A percentile compares a stretch with the other conserved stretches of the same genome.
Conservation (phyloP, 1,284 basidiomycete species). For the Takashimella tepidaria region DNA sequence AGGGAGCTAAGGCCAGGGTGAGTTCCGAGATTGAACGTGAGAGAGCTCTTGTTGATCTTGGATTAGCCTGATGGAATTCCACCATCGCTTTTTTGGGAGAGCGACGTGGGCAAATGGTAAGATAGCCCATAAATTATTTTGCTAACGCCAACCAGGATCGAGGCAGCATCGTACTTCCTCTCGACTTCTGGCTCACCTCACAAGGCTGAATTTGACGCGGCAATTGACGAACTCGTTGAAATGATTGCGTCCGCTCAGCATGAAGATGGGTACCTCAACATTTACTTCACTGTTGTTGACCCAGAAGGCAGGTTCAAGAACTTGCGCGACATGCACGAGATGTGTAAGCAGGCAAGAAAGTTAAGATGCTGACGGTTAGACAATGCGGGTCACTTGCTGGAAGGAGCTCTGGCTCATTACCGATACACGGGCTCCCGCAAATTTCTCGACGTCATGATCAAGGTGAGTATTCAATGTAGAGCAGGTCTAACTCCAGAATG, state of each 20-base stretch:
- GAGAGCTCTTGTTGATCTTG: background rate
- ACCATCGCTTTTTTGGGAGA: slow-evolving; percentile 34
- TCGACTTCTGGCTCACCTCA: slow-evolving; percentile 12
- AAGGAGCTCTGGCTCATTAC: slow-evolving; percentile 31
- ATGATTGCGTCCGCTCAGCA: slow-evolving; percentile 33
- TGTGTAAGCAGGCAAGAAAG: slow-evolving; percentile 22
- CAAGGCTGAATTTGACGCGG: slow-evolving; percentile 16
- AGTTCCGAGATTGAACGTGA: background rate
- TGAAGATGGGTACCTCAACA: slow-evolving; percentile 32
- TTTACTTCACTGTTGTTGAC: slow-evolving; percentile 37
- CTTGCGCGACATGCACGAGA: slow-evolving; percentile 34
- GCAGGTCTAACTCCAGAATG: slow-evolving; percentile 13
- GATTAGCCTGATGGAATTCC: slow-evolving; percentile 23
- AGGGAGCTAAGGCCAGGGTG: slow-evolving; percentile 20
- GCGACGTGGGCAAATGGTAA: slow-evolving; percentile 34
- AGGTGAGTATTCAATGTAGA: slow-evolving; percentile 10
- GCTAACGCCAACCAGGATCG: slow-evolving; percentile 23
- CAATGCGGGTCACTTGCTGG: slow-evolving; percentile 34
- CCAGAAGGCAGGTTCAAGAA: slow-evolving; percentile 28
- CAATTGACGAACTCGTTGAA: slow-evolving; percentile 27
- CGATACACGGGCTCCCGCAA: slow-evolving; percentile 23
- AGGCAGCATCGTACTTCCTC: slow-evolving; percentile 34
- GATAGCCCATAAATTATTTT: background rate
- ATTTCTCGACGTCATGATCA: slow-evolving; percentile 37
- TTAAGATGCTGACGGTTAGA: slow-evolving; percentile 11